Percentiles rank a stretch among this genome's conserved stretches.
Evolutionary conservation across 2,329 filamentous ascomycete genomes (phyloP).

Genomic region (Fusarium nanum): DNA sequence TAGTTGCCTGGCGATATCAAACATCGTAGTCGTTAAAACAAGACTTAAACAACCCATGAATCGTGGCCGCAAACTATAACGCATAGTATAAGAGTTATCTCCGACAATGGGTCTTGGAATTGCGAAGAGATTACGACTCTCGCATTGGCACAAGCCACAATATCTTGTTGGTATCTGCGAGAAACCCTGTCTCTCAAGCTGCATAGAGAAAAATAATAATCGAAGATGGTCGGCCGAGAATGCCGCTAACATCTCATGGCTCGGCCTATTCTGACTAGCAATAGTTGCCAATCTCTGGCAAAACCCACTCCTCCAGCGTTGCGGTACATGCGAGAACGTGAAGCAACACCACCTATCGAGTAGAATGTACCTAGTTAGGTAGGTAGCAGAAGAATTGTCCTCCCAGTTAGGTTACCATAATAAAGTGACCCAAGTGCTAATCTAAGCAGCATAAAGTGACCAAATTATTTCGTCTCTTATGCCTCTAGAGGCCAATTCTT

Average conservation of each 20-base stretch:
- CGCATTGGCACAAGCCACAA: conserved; percentile 35
- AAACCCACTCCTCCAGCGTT: conserved; percentile 35
- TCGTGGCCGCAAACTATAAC: conserved; percentile 18
- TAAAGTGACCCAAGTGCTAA: too few species aligned
- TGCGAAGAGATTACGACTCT: conserved; percentile 31
- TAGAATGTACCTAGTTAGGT: not conserved
- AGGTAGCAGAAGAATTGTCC: too few species aligned
- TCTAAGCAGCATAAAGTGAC: too few species aligned
- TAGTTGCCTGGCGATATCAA: conserved; percentile 35
- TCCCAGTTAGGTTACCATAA: too few species aligned
- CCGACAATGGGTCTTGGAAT: conserved; percentile 25
- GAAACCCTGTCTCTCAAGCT: conserved; percentile 34
- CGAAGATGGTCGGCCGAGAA: conserved; percentile 20
- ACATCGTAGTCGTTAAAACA: conserved; percentile 25
- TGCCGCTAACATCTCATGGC: conserved; percentile 42
- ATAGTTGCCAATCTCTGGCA: conserved; percentile 36
- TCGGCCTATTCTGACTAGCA: conserved; percentile 37
- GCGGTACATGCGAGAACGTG: conserved; percentile 11
- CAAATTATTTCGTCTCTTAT: too few species aligned
- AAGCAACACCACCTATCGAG: not conserved
- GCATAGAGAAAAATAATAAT: conserved; percentile 22
- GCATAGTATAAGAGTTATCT: conserved; percentile 32
- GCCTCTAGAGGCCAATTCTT: too few species aligned
- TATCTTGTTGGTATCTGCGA: conserved; percentile 29
- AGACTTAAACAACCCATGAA: conserved; percentile 3